Evolutionary conservation across 306 rosid species (phyloP), one percentile per base, ranked within the genome.

Genomic region (Acacia melanoxylon): DNA sequence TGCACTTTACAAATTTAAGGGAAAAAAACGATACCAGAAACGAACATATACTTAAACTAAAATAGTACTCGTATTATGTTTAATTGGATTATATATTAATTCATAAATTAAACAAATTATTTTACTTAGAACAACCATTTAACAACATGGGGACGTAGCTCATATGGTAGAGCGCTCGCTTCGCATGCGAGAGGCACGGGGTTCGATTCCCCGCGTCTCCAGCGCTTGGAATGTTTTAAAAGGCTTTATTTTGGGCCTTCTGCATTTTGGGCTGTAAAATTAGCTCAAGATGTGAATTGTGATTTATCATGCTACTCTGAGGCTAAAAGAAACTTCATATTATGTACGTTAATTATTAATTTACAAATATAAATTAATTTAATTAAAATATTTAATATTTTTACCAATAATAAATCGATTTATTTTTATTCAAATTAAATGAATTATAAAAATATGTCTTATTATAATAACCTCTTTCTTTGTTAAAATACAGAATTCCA

Each of bases 181-280:
- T 86, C 82, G 84, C 89, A 91, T 93, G 92, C 82, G 83, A 80
- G 85, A 86, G 96, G 97, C 92, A 90, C 96, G 87, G 95, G 90
- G 94, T 91, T 93, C 93, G 97, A 93, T 89, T 91, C 93, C 97
- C 97, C 86, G 92, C 92, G 56, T 51, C 56, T 51, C 56, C 56
- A 51, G 5, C 8, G 0, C 4, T 0, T 46, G 13, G 17, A 5
- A 46, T 46, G 6, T 3, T 46, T 46, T 5, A 35, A 3, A 14
- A 46, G 51, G 17, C 16, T 46, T 2, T 12, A 12, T 46, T n/a
- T n/a, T n/a, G 0, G 27, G 63, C 27, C 27, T 17, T 24, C 9
- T 17, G 24, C 19, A 5, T 52, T 56, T n/a, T n/a, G 14, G 29
- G 63, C 5, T 58, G 6, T 56, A 2, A 8, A 8, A 56, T 12